A percentile compares a stretch with the other conserved stretches of the same genome.
These are phyloP conservation scores for Fusarium circinatum DNA, from an alignment of 2,329 filamentous ascomycete genomes.

Conservation along the genomic window DNA sequence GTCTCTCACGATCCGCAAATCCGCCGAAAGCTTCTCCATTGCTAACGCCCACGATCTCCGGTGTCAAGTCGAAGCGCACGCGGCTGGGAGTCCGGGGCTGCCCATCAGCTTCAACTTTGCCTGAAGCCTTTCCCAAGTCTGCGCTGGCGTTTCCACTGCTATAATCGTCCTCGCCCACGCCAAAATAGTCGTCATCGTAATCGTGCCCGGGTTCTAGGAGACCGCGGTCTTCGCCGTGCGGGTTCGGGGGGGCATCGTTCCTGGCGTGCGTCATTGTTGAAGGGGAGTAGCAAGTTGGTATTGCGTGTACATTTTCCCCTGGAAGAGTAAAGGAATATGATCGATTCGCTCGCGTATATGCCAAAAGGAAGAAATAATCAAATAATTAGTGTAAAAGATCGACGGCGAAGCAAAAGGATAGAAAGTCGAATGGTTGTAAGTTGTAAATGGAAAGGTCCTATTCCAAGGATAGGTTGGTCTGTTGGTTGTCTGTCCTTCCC, in stretches of 20 bases:
- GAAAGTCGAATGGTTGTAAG: conserved; percentile 17
- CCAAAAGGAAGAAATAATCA: background rate
- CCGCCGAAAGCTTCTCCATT: conserved; percentile 29
- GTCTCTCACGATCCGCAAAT: conserved; percentile 22
- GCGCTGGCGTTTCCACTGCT: conserved; percentile 23
- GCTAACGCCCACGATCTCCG: conserved; percentile 53
- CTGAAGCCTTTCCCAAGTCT: conserved; percentile 26
- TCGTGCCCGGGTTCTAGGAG: conserved; percentile 42
- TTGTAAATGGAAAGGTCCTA: conserved; percentile 11
- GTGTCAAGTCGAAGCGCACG: conserved; percentile 76
- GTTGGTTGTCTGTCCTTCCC: conserved; percentile 35
- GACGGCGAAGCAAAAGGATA: conserved; percentile 25
- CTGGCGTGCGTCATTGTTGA: conserved; percentile 49
- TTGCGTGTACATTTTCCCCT: conserved; percentile 43
- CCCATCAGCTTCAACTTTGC: conserved; percentile 33
- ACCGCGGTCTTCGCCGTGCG: conserved; percentile 48
- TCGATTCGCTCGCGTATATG: conserved; percentile 3
- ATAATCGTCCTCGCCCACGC: conserved; percentile 34
- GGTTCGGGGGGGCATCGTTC: conserved; percentile 45
- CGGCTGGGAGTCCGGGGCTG: conserved; percentile 67
- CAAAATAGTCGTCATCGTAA: conserved; percentile 44
- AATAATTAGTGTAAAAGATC: conserved; percentile 8
- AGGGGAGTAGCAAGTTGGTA: conserved; percentile 31
- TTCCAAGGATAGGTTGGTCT: background rate
- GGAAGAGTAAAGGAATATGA: background rate